Evolutionary conservation across 2,329 filamentous ascomycete species (phyloP), one percentile per base, ranked within the genome.

Genomic region (Tothia fuscella): DNA sequence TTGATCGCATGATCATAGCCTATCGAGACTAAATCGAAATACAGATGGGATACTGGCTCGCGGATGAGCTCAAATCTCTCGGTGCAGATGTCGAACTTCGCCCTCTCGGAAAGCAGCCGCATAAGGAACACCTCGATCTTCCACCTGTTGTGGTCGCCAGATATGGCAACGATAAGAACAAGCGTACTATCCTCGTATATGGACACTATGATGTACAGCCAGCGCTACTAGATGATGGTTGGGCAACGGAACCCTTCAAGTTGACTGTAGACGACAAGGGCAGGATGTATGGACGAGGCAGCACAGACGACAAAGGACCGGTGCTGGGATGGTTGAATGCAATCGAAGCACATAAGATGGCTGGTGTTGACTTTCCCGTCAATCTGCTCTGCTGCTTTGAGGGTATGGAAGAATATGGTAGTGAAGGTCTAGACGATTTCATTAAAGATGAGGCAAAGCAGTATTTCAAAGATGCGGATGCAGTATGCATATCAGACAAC

Each of bases 321-420:
- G 89, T 98, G 20, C 71, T 98, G 43, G 91, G 91, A 53, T 98
- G 91, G 91, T 64, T 98, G 52, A 98, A 98, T 60, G 88, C 88
- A 51, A 96, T 98, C 50, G 88, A 98, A 66, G 88, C 91, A 31
- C 91, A 98, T 70, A 81, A 94, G 64, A 91, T 93, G 71, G 87
- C 88, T 26, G 85, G 85, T 44, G 71, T 96, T 34, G 89, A 95
- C 39, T 86, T 98, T 60, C 91, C 91, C 6, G 91, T 98, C 57
- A 98, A 98, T 68, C 72, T 98, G 50, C 76, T 98, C 49, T 96
- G 95, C 85, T 98, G 91, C 71, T 96, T 98, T 54, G 91, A 98
- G 71, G 91, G 91, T 37, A 98, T 98, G 91, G 91, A 98, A 67
- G 91, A 98, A 68, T 94, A 93, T 60, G 91, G 91, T 38, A 95